Conservation (phyloP, 306 rosid species). For the Psophocarpus tetragonolobus region DNA sequence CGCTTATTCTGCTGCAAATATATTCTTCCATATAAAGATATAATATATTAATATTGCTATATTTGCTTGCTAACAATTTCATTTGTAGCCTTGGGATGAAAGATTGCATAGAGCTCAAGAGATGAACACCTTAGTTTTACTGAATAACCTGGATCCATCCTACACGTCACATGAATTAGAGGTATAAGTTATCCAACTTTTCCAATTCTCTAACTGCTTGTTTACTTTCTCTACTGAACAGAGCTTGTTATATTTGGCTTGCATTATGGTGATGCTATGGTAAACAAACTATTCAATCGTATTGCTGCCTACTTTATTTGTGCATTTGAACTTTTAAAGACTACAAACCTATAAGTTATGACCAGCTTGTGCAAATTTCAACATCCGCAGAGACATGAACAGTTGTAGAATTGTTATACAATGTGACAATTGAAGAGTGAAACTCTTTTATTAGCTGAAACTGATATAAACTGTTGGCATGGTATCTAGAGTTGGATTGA, state of each 20-base stretch:
- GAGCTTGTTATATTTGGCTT: slow-evolving; percentile 9
- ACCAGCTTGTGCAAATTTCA: not conserved
- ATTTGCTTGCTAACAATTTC: not conserved
- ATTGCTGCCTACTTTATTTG: not conserved
- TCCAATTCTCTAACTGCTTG: slow-evolving; percentile 4
- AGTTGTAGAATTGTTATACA: not conserved
- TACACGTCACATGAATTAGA: slow-evolving; percentile 55
- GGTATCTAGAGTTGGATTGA: too few relatives aligned
- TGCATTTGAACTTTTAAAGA: not conserved
- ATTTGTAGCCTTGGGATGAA: slow-evolving; percentile 56
- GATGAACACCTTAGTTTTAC: slow-evolving; percentile 47
- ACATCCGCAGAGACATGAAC: not conserved
- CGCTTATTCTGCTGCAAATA: too few relatives aligned
- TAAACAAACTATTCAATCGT: not conserved
- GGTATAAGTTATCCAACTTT: slow-evolving; percentile 37
- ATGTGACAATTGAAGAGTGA: not conserved
- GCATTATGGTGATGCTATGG: slow-evolving; percentile 5
- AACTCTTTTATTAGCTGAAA: not conserved
- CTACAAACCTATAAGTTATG: not conserved
- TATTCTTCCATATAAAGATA: not conserved
- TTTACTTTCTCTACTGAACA: not conserved
- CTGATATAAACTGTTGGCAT: too few relatives aligned
- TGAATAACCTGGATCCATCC: slow-evolving; percentile 65
- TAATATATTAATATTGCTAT: not conserved
- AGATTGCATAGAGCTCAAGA: slow-evolving; percentile 54